phyloP scores from a whole-genome alignment of 805 yeast species.

The Yamadazyma olivae region DNA sequence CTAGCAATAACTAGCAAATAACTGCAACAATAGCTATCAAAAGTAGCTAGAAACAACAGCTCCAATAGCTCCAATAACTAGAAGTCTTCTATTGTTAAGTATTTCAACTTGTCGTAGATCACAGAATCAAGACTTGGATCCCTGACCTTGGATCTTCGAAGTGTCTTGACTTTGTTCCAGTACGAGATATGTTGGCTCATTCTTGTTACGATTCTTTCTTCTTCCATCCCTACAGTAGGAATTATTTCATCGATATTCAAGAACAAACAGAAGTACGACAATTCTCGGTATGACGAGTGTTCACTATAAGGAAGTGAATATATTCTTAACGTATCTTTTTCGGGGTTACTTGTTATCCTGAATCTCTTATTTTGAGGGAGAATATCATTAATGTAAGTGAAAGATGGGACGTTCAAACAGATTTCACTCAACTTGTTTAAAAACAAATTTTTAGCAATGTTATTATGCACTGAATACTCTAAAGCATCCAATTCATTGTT shows the following conservation, averaged over 20 bases:
- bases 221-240: conserved; percentile 69
- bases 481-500: conserved; percentile 7
- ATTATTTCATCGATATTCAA: conserved; percentile 53
- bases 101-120: conserved; percentile 8
- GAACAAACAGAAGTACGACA: conserved; percentile 59
- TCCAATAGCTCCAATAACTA: conserved; percentile 1
- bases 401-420: conserved; percentile 9
- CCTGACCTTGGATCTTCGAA: conserved; percentile 9
- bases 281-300: conserved; percentile 85
- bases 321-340: conserved; percentile 31
- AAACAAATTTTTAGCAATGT: conserved; percentile 6
- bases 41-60: too few species aligned
- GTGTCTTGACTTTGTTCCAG: conserved; percentile 24
- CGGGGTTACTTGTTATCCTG: conserved; percentile 16
- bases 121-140: conserved; percentile 10
- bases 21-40: too few species aligned
- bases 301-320: conserved; percentile 86
- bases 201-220: conserved; percentile 17
- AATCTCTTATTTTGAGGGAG: conserved; percentile 23
- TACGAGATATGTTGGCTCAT: conserved; percentile 31
- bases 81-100: conserved; percentile 4
- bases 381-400: conserved; percentile 20
- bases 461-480: conserved; percentile 6
- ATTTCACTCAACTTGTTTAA: conserved; percentile 10
- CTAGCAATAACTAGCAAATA: too few species aligned